Evolutionary conservation across 202 grass and related monocot genomes (phyloP), one percentile per base, ranked within the genome.

Genomic region (Carex arenaria): DNA sequence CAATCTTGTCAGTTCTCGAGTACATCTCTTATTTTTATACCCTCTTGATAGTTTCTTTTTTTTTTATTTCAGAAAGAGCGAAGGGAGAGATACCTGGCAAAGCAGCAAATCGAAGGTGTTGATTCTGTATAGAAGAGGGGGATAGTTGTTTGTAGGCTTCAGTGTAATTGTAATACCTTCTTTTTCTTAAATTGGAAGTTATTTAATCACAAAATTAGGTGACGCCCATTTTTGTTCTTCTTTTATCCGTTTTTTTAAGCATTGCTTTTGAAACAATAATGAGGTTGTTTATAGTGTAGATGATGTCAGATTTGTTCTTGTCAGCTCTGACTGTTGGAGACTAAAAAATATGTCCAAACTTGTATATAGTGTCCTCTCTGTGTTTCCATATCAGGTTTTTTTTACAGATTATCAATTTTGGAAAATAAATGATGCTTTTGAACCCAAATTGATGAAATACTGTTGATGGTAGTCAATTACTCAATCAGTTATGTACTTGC

Each of bases 21-120:
- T 55, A 17, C 43, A 47, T 87, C 45, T 56, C 59, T 78, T 85
- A 77, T 18, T 4, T 34, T 36, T 10, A 17, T 49, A 19, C 23
- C 17, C 59, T 81, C 23, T 82, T 82, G 60, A 22, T 69, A n/a
- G 38, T 83, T 62, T 49, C 61, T 10, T 42, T 75, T 72, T 72
- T 72, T 65, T 65, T 38, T 82, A 85, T 78, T 84, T 38, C 72
- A 97, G 94, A 97, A 97, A 87, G 94, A 97, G 72, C 88, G 94
- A 82, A 94, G 94, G 85, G 94, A 97, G 83, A 91, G 88, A 88
- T 97, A 94, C 84, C 89, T 97, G 68, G 94, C 94, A 85, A 92
- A 92, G 32, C 95, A 94, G 64, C 92, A 94, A 81, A 74, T 93
- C 18, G 90, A 94, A 93, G 81, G 62, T 74, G 87, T 87, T 87